Percentiles rank a stretch among this genome's conserved stretches.
Conservation (phyloP, 352 stramenopile genomes). For the Plasmopara viticola region DNA sequence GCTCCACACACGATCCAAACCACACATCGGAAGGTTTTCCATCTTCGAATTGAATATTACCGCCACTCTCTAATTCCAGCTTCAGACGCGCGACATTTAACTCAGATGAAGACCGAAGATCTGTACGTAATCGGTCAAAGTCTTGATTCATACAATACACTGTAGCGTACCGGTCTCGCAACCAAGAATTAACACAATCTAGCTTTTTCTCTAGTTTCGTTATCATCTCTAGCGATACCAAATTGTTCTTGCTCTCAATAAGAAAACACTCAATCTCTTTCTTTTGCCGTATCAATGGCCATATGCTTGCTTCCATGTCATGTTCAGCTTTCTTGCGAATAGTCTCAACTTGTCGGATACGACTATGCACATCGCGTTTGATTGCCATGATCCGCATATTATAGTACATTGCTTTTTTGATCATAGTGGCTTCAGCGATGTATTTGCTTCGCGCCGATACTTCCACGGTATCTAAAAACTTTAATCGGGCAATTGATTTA, state of each 20-base stretch:
- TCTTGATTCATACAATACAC: no score
- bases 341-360: conserved; percentile 40
- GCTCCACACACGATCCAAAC: no score
- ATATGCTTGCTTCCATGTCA: conserved; percentile 43
- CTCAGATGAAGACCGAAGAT: conserved; percentile 43
- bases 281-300: conserved; percentile 39
- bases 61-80: conserved; percentile 86
- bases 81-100: conserved; percentile 76
- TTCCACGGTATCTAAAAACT: no score
- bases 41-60: conserved; percentile 89
- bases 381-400: no score
- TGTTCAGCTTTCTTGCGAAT: conserved; percentile 43
- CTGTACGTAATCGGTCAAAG: conserved; percentile 12
- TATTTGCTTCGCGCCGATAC: no score
- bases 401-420: no score
- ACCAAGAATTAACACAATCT: no score
- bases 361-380: conserved; percentile 14
- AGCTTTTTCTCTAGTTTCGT: no score
- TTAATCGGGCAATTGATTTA: conserved; percentile 37
- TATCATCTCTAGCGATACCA: no score
- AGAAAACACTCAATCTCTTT: conserved; percentile 42
- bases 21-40: conserved; percentile 32
- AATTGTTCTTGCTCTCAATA: no score
- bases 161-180: no score
- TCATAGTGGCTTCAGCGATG: no score